These are phyloP conservation scores for Chytriomyces sp. DNA, from an alignment of 192 early-diverging fungal genomes.

Conservation along the genomic window DNA sequence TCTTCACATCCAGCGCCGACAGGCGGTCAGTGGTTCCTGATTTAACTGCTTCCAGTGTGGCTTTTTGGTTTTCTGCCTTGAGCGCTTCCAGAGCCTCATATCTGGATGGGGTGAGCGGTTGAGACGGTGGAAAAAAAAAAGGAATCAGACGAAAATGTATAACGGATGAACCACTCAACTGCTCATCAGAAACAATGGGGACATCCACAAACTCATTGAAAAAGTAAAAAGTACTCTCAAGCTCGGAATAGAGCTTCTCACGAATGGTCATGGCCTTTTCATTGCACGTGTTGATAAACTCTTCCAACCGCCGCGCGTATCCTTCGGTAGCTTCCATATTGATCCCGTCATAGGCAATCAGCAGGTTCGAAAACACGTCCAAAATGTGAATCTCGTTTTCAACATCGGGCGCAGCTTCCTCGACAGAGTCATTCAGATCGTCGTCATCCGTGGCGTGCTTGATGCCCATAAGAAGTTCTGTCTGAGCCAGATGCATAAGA, in stretches of 20 bases:
- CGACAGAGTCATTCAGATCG: constrained; percentile 10
- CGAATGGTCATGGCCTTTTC: constrained; percentile 44
- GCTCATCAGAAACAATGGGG: constrained; percentile 64
- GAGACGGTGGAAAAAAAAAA: background rate
- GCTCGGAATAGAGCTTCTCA: constrained; percentile 49
- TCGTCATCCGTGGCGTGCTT: constrained; percentile 24
- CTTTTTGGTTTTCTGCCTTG: constrained; percentile 56
- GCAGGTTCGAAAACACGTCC: constrained; percentile 56
- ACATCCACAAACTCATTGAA: constrained; percentile 63
- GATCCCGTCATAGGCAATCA: constrained; percentile 55
- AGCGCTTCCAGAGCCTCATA: constrained; percentile 55
- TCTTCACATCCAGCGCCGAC: constrained; percentile 47
- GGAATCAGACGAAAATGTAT: constrained; percentile 5
- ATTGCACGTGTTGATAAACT: constrained; percentile 46
- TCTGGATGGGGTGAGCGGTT: constrained; percentile 23
- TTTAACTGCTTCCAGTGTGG: constrained; percentile 66
- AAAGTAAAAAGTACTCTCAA: constrained; percentile 64
- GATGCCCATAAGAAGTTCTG: constrained; percentile 29
- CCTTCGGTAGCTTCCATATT: constrained; percentile 36
- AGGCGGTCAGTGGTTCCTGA: constrained; percentile 64
- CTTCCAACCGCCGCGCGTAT: constrained; percentile 50
- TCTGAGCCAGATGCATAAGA: constrained; percentile 27
- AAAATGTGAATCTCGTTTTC: constrained; percentile 53
- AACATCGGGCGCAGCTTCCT: constrained; percentile 45
- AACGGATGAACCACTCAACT: constrained; percentile 39